Evolutionary conservation across 2,329 filamentous ascomycete species (phyloP).

Genomic region (Aspergillus caelatus): DNA sequence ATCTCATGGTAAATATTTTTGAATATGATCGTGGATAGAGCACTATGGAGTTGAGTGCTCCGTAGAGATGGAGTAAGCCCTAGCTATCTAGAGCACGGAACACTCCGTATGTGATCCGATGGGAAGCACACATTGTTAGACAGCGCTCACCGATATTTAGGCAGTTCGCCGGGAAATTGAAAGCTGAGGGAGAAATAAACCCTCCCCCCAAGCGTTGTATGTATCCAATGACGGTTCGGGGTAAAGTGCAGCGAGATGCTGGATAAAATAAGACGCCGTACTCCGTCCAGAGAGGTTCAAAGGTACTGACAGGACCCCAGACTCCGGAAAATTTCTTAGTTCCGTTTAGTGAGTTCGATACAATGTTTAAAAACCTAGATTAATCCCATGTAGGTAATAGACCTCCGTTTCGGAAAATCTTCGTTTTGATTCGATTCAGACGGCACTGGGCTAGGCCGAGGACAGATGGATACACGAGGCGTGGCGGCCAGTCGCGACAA

Average conservation of each 20-base stretch:
- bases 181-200: not conserved
- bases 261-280: not conserved
- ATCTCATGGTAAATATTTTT: not conserved
- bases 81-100: not conserved
- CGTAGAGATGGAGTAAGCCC: slow-evolving; percentile 1
- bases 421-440: slow-evolving; percentile 1
- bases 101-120: not conserved
- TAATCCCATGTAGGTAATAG: not conserved
- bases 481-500: not conserved
- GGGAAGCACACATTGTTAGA: not conserved
- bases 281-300: not conserved
- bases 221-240: not conserved
- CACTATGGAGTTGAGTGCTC: not conserved
- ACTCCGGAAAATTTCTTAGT: slow-evolving; percentile 6
- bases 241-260: not conserved
- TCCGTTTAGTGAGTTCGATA: not conserved
- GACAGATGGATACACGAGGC: slow-evolving; percentile 5
- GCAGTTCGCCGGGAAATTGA: not conserved
- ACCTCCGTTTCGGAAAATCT: slow-evolving; percentile 5
- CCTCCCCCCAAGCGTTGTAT: not conserved
- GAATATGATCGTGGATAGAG: not conserved
- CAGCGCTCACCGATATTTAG: not conserved
- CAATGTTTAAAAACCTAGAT: slow-evolving; percentile 3
- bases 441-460: not conserved
- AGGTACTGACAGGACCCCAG: slow-evolving; percentile 4